Evolutionary conservation across 176 grass and related monocot genomes (phyloP).

Genomic region (Neostapfia colusana): DNA sequence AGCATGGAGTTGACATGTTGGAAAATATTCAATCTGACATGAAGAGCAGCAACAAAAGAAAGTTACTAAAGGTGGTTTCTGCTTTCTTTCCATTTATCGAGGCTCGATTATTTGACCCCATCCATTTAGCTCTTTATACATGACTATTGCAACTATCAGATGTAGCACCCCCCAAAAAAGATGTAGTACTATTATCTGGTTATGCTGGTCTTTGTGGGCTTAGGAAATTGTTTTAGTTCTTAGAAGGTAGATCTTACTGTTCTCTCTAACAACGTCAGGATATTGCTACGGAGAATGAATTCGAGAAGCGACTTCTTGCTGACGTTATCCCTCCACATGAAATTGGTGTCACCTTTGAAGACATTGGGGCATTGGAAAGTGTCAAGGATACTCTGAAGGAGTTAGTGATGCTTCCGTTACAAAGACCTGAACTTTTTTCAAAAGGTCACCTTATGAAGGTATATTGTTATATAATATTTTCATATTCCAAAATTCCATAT

Average conservation of each 20-base stretch:
- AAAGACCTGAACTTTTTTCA: slow-evolving; percentile 95
- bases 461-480: slow-evolving; percentile 15
- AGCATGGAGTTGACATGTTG: slow-evolving; percentile 76
- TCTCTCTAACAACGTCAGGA: slow-evolving; percentile 59
- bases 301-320: slow-evolving; percentile 90
- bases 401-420: slow-evolving; percentile 96
- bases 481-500: neutral
- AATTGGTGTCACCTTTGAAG: slow-evolving; percentile 87
- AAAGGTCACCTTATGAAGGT: slow-evolving; percentile 97
- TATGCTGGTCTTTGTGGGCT: slow-evolving; percentile 1
- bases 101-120: neutral
- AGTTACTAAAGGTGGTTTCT: slow-evolving; percentile 79
- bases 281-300: slow-evolving; percentile 87
- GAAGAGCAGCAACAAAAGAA: slow-evolving; percentile 74
- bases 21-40: slow-evolving; percentile 62
- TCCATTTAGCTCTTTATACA: neutral
- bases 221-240: slow-evolving; percentile 22
- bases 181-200: neutral
- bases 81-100: slow-evolving; percentile 9
- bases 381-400: slow-evolving; percentile 97
- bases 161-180: neutral
- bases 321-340: slow-evolving; percentile 96
- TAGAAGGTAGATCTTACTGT: slow-evolving; percentile 37
- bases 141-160: neutral
- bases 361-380: slow-evolving; percentile 89